Evolutionary conservation across 768 basidiomycete genomes (phyloP), one percentile per base, ranked within the genome.

Genomic region (Candolleomyces aberdarensis): DNA sequence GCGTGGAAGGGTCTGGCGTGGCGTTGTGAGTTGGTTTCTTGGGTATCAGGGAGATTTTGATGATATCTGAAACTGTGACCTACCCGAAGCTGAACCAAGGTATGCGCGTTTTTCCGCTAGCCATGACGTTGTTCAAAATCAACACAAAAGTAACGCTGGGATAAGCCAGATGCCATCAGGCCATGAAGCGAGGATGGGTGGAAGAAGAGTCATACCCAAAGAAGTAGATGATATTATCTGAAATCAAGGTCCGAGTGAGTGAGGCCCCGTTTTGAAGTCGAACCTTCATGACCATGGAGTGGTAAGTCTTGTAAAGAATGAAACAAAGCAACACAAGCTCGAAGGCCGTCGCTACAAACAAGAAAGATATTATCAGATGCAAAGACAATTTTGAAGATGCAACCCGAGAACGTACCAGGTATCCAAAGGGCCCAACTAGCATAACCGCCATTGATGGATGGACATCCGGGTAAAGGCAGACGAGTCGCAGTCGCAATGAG

Each of bases 51-150:
- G 29, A 6, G n/a, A n/a, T n/a, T n/a, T n/a, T n/a, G n/a, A n/a
- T n/a, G n/a, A n/a, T n/a, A 9, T 0, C 29, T 5, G 32, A 13
- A n/a, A 11, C 13, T 11, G 31, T 15, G 22, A 65, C 72, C 31
- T 63, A 76, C 76, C 70, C 75, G 64, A 78, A 80, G 60, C 81
- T 78, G 58, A 83, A 81, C 81, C 81, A 83, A 1, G 80, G 81
- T 40, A 81, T 80, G 46, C 71, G 71, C 0, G 79, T 80, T 6
- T 76, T 65, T 17, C 51, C 51, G 20, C 79, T 73, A 5, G 80
- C 78, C 80, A 81, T 81, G 14, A 81, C 66, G 61, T 80, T 80
- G 62, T 81, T 81, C 64, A 80, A 78, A 0, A 80, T 56, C 4
- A 83, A 67, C 1, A 81, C 62, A 53, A 69, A 62, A 1, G 74